Evolutionary conservation across 2,329 filamentous ascomycete species (phyloP).

Genomic region (Neonectria punicea): DNA sequence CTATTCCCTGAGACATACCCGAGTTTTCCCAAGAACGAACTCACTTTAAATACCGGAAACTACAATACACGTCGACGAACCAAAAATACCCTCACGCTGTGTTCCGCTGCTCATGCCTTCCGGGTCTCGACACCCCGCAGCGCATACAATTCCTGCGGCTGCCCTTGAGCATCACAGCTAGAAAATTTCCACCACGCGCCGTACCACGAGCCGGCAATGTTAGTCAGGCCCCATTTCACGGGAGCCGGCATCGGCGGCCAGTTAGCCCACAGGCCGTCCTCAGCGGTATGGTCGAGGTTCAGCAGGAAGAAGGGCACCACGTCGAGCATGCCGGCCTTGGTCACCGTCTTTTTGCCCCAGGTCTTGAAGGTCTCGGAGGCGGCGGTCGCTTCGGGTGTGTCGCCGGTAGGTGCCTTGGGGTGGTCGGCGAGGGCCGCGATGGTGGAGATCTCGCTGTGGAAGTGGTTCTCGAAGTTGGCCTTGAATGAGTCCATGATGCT

Average conservation of each 20-base stretch:
- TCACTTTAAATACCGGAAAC: background rate
- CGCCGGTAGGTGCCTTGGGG: constrained; percentile 60
- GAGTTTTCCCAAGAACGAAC: background rate
- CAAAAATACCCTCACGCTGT: background rate
- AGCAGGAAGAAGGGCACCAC: constrained; percentile 73
- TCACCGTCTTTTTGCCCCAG: constrained; percentile 73
- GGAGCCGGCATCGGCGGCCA: constrained; percentile 74
- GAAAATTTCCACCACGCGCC: constrained; percentile 72
- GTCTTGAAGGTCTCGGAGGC: constrained; percentile 65
- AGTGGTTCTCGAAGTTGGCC: constrained; percentile 62
- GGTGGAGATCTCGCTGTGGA: constrained; percentile 65
- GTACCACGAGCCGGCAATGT: constrained; percentile 66
- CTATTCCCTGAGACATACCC: background rate
- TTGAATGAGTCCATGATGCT: constrained; percentile 63
- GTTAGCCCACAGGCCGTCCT: constrained; percentile 68
- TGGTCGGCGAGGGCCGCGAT: constrained; percentile 62
- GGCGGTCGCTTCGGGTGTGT: constrained; percentile 55
- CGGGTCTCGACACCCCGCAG: constrained; percentile 41
- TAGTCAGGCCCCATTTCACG: constrained; percentile 68
- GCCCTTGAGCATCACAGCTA: constrained; percentile 66
- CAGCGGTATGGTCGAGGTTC: constrained; percentile 68
- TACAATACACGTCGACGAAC: background rate
- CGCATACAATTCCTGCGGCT: constrained; percentile 65
- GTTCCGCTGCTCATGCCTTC: background rate
- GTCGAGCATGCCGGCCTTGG: constrained; percentile 67